phyloP scores from a whole-genome alignment of 805 yeast species.

The Grigorovia transvaalensis region DNA sequence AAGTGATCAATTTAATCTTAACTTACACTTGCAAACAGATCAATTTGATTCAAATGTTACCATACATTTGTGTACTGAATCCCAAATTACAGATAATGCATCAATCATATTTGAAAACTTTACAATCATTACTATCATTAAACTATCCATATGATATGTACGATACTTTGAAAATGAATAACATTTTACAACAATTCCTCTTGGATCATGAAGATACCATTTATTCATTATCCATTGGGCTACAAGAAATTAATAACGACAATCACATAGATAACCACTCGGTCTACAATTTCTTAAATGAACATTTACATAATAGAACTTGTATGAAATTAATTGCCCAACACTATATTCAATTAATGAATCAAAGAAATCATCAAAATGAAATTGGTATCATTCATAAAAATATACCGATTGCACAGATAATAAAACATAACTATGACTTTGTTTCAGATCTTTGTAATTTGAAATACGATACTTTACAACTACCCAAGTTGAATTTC shows the following conservation, averaged over 20 bases:
- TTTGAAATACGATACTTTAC: slow-evolving; percentile 71
- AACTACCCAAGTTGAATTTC: slow-evolving; percentile 33
- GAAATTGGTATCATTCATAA: slow-evolving; percentile 58
- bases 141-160: slow-evolving; percentile 37
- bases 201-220: slow-evolving; percentile 78
- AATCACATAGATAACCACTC: slow-evolving; percentile 16
- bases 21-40: slow-evolving; percentile 62
- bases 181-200: slow-evolving; percentile 47
- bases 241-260: slow-evolving; percentile 42
- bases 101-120: slow-evolving; percentile 59
- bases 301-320: slow-evolving; percentile 74
- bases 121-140: slow-evolving; percentile 39
- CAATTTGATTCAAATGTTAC: slow-evolving; percentile 58
- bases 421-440: slow-evolving; percentile 54
- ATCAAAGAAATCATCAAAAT: slow-evolving; percentile 6
- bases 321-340: slow-evolving; percentile 79
- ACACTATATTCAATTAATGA: slow-evolving; percentile 65
- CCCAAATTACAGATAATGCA: slow-evolving; percentile 78
- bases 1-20: slow-evolving; percentile 47
- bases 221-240: slow-evolving; percentile 72
- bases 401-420: slow-evolving; percentile 49
- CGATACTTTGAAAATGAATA: slow-evolving; percentile 45
- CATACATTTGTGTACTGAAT: slow-evolving; percentile 76
- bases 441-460: slow-evolving; percentile 76
- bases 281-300: slow-evolving; percentile 45